Evolutionary conservation across 2,329 filamentous ascomycete genomes (phyloP).

Genomic region (Albophoma yamanashiensis): DNA sequence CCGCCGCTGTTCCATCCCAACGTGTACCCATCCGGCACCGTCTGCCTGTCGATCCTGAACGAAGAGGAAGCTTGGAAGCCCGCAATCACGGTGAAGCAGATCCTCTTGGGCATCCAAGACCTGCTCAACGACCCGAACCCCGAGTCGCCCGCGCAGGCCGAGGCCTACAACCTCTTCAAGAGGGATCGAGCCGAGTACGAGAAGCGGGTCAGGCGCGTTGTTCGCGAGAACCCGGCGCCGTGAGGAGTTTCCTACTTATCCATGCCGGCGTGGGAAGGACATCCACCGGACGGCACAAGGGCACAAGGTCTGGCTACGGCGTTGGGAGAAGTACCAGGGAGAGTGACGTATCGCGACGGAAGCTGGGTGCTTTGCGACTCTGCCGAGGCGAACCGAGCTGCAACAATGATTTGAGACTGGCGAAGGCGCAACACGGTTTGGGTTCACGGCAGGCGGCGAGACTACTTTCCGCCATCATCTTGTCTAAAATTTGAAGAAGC

Average conservation of each 20-base stretch:
- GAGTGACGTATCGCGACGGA: neutral
- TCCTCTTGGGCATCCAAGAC: constrained; percentile 90
- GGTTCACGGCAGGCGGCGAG: neutral
- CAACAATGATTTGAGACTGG: constrained; percentile 1
- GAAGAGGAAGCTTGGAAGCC: constrained; percentile 99
- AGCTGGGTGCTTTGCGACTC: neutral
- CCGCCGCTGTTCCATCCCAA: constrained; percentile 97
- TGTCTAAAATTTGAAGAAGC: neutral
- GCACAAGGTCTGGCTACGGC: constrained; percentile 16
- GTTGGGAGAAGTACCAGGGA: constrained; percentile 20
- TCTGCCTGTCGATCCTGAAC: constrained; percentile 93
- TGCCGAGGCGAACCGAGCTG: neutral
- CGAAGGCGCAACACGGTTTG: neutral
- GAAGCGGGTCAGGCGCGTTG: constrained; percentile 73
- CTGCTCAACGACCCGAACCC: constrained; percentile 94
- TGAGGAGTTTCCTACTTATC: constrained; percentile 20
- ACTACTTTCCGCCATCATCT: neutral
- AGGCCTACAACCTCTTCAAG: constrained; percentile 95
- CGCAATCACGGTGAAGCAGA: constrained; percentile 97
- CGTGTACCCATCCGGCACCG: constrained; percentile 95
- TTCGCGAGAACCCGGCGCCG: constrained; percentile 78
- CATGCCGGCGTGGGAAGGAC: constrained; percentile 1
- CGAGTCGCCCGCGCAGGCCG: constrained; percentile 90
- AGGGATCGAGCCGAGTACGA: constrained; percentile 83
- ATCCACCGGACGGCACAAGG: constrained; percentile 10